Base-by-base conservation (phyloP, 352 stramenopile genomes). In the Phytophthora sansomeana region DNA sequence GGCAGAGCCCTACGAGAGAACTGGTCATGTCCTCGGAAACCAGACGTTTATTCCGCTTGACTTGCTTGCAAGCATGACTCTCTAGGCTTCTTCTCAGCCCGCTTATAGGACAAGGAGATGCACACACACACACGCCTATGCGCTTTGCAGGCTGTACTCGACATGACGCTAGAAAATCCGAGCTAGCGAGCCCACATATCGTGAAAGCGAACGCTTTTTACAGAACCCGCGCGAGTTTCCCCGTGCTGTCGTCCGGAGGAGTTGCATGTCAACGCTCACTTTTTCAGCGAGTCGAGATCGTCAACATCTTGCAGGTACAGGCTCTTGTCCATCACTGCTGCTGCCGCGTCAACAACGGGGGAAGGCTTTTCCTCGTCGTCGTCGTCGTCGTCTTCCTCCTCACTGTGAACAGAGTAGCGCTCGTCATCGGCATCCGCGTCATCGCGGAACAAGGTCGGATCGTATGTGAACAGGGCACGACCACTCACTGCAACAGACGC, bases 371-470 rank as follows among this genome's bases (percentile, higher is more conserved):
- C 67, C 39, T 88, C 77, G 0, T 85, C 72, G 2, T 89, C 69
- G 6, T 78, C 69, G 35, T 78, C 68, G 21, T 80, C 68, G 29
- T 88, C 74, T 8, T 84, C 73, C 6, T 87, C 72, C 16, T 81
- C 67, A 32, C 84, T 83, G 51, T 92, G 80, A 39, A 92, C 69
- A 19, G 85, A 90, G 71, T 96, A 96, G 47, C 75, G 72, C 54
- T 97, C 87, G 29, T 95, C 90, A 62, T 92, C 87, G 55, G 91
- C 90, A 68, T 92, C 90, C 26, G 91, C 91, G 44, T 97, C 91
- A 74, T 97, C 91, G 52, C 85, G 83, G 85, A 97, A 97, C 73
- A 97, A 78, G 30, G 86, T 92, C 29, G 92, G 87, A 63, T 97
- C 90, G 77, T 79, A 97, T 32, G 89, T 91, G 77, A 97, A 97